phyloP scores from a whole-genome alignment of 2,329 filamentous ascomycete genomes.

The Talaromyces sp. region DNA sequence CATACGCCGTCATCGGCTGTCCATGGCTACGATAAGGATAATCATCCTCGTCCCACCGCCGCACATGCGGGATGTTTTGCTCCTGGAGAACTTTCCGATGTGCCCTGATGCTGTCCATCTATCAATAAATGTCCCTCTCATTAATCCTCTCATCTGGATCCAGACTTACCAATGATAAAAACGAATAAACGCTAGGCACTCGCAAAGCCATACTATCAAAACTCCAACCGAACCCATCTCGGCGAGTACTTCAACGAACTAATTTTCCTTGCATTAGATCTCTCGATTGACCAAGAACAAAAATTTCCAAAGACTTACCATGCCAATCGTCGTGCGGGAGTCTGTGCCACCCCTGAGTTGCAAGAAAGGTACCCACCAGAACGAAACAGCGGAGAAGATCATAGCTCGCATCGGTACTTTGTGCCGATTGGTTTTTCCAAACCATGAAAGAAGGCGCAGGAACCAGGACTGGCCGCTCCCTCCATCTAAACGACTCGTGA shows the following conservation, averaged over 20 bases:
- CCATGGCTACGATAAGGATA: conserved; percentile 39
- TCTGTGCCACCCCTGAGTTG: conserved; percentile 22
- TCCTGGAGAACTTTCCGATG: conserved; percentile 8
- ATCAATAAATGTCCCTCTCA: not conserved
- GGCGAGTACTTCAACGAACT: conserved; percentile 39
- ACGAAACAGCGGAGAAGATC: conserved; percentile 33
- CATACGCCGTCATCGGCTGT: conserved; percentile 35
- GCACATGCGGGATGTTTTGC: conserved; percentile 9
- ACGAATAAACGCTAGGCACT: conserved; percentile 39
- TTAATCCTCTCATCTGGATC: not conserved
- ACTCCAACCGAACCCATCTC: conserved; percentile 33
- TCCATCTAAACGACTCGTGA: conserved; percentile 19
- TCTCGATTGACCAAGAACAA: not conserved
- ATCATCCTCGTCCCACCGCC: conserved; percentile 18
- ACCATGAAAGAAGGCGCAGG: conserved; percentile 18
- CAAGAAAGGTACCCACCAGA: conserved; percentile 41
- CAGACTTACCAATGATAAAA: conserved; percentile 32
- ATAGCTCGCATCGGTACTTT: conserved; percentile 36
- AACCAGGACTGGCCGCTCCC: conserved; percentile 11
- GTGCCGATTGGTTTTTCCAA: conserved; percentile 22
- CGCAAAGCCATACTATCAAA: conserved; percentile 38
- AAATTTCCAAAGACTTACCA: conserved; percentile 4
- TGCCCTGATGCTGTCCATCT: not conserved
- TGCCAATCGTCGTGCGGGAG: conserved; percentile 13
- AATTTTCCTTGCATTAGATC: not conserved